phyloP scores from a whole-genome alignment of 2,329 filamentous ascomycete species.

The Akanthomyces lecanii region DNA sequence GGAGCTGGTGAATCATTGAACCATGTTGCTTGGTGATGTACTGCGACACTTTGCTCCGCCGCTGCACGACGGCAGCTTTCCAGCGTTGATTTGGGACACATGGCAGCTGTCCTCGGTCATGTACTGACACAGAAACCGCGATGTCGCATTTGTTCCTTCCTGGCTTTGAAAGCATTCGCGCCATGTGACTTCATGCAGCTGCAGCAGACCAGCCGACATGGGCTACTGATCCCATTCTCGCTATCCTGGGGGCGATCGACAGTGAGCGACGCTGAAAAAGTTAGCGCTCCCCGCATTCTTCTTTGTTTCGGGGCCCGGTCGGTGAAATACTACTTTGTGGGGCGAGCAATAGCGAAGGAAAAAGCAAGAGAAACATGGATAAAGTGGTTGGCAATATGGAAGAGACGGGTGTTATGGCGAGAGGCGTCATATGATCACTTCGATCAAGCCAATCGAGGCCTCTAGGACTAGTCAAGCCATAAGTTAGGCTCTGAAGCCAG shows the following conservation, averaged over 20 bases:
- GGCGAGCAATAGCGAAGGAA: neutral
- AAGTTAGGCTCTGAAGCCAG: neutral
- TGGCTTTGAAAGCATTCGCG: neutral
- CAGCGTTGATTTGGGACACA: too few species aligned
- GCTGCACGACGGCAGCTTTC: too few species aligned
- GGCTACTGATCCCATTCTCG: neutral
- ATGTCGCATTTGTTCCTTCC: neutral
- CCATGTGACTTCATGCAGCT: neutral
- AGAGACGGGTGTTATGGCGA: too few species aligned
- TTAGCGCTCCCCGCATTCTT: constrained; percentile 9
- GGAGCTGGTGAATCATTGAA: neutral
- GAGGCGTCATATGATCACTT: neutral
- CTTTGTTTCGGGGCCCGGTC: neutral
- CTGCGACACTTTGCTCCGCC: too few species aligned
- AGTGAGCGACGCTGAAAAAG: neutral
- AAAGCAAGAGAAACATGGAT: too few species aligned
- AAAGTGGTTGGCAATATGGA: too few species aligned
- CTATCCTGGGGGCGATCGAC: neutral
- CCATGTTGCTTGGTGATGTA: too few species aligned
- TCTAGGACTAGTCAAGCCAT: too few species aligned
- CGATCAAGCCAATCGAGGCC: too few species aligned
- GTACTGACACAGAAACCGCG: too few species aligned
- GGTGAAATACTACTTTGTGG: neutral
- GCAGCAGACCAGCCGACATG: neutral
- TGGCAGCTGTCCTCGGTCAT: too few species aligned